Conservation (phyloP, 2,329 filamentous ascomycete genomes). For the Blastomyces silverae region DNA sequence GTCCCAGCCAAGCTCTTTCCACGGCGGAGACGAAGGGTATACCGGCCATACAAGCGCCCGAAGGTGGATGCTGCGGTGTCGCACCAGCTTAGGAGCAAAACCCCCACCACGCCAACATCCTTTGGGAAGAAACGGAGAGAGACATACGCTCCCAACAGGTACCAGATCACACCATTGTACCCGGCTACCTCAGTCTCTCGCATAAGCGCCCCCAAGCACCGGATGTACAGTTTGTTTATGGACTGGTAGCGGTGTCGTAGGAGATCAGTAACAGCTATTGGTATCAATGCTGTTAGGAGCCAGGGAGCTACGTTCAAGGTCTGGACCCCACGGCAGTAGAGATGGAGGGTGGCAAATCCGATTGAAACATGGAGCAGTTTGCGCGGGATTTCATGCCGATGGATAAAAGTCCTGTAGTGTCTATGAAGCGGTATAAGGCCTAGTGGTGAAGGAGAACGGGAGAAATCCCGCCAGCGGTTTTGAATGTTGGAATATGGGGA, state of each 20-base stretch:
- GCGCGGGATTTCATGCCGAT: constrained; percentile 93
- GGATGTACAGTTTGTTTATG: constrained; percentile 84
- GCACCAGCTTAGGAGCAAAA: constrained; percentile 92
- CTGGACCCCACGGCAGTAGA: constrained; percentile 76
- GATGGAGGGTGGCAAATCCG: constrained; percentile 81
- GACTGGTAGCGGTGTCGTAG: constrained; percentile 73
- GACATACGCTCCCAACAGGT: constrained; percentile 81
- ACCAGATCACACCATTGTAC: constrained; percentile 97
- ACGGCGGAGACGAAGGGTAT: constrained; percentile 74
- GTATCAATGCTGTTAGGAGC: constrained; percentile 71
- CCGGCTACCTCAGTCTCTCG: constrained; percentile 89
- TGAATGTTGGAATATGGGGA: constrained; percentile 53
- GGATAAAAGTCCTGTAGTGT: constrained; percentile 84
- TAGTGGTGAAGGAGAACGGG: constrained; percentile 82
- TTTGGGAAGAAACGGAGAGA: constrained; percentile 86
- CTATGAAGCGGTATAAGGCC: constrained; percentile 93
- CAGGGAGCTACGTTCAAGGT: constrained; percentile 72
- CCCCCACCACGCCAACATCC: constrained; percentile 81
- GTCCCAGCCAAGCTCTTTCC: constrained; percentile 92
- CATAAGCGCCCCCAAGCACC: constrained; percentile 81
- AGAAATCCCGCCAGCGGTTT: constrained; percentile 79
- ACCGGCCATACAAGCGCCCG: constrained; percentile 78
- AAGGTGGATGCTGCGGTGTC: constrained; percentile 96
- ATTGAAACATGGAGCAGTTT: constrained; percentile 94
- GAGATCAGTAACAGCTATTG: constrained; percentile 74